Conservation (phyloP, 352 stramenopile genomes). For the Phytophthora cryptogea region DNA sequence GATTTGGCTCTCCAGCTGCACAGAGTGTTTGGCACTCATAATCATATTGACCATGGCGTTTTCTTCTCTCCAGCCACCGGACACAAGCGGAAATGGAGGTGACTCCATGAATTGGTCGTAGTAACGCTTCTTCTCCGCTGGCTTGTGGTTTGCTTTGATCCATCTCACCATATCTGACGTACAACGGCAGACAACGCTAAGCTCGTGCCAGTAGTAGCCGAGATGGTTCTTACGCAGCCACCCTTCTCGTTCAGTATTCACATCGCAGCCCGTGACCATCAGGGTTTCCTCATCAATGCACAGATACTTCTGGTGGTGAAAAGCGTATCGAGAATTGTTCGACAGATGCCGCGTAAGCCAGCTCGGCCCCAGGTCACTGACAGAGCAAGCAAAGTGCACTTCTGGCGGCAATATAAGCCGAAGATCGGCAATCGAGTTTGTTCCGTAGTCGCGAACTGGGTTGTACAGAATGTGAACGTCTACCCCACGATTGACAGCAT, state of each 20-base stretch:
- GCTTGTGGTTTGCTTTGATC: slow-evolving; percentile 62
- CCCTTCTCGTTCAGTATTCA: slow-evolving; percentile 71
- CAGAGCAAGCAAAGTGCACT: slow-evolving; percentile 59
- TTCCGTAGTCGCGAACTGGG: slow-evolving; percentile 74
- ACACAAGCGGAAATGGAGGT: slow-evolving; percentile 72
- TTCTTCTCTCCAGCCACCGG: slow-evolving; percentile 75
- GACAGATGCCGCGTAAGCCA: slow-evolving; percentile 54
- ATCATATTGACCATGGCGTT: slow-evolving; percentile 88
- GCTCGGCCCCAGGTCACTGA: slow-evolving; percentile 68
- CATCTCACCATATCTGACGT: slow-evolving; percentile 58
- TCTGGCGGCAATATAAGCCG: slow-evolving; percentile 47
- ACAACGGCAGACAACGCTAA: slow-evolving; percentile 61
- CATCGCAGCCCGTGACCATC: slow-evolving; percentile 82
- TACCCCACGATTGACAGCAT: slow-evolving; percentile 64
- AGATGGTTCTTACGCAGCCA: slow-evolving; percentile 65
- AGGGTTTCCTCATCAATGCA: slow-evolving; percentile 62
- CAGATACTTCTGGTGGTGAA: slow-evolving; percentile 86
- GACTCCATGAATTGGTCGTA: slow-evolving; percentile 62
- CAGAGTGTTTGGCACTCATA: slow-evolving; percentile 56
- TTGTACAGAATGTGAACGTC: slow-evolving; percentile 79
- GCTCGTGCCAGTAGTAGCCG: slow-evolving; percentile 82
- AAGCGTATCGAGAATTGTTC: slow-evolving; percentile 84
- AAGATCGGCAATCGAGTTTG: slow-evolving; percentile 53
- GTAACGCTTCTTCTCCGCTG: slow-evolving; percentile 44
- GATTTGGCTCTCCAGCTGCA: slow-evolving; percentile 85